A percentile compares a stretch with the other conserved stretches of the same genome.
phyloP scores from a whole-genome alignment of 805 yeast genomes.

The Metschnikowia noctiluminum region DNA sequence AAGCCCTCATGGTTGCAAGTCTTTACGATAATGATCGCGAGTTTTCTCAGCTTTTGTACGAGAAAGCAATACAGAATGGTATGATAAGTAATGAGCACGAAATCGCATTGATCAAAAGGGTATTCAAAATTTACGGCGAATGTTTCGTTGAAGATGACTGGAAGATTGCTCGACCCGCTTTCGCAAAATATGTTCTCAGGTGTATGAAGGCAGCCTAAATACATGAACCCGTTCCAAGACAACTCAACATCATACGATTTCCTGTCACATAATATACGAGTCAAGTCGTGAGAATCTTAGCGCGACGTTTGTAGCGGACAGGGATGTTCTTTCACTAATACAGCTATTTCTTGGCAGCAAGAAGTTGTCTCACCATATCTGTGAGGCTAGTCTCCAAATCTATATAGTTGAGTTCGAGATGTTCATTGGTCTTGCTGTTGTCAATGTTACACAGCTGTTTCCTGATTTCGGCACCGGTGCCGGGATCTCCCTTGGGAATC shows the following conservation, averaged over 20 bases:
- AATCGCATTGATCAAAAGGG: constrained; percentile 36
- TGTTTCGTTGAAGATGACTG: constrained; percentile 37
- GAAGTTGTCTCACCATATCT: constrained; percentile 44
- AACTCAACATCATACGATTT: no score
- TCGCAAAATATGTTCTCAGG: constrained; percentile 29
- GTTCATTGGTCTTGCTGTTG: constrained; percentile 31
- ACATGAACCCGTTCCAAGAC: background rate
- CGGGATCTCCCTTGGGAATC: constrained; percentile 43
- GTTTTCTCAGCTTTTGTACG: constrained; percentile 50
- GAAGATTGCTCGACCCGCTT: constrained; percentile 26
- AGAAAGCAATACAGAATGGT: constrained; percentile 41
- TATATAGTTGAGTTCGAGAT: constrained; percentile 39
- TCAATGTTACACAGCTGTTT: constrained; percentile 26
- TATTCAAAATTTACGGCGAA: constrained; percentile 51
- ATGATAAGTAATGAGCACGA: constrained; percentile 40
- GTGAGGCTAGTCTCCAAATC: constrained; percentile 37
- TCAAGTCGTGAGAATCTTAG: no score
- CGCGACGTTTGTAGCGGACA: no score
- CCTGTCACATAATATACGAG: no score
- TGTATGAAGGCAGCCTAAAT: constrained; percentile 6
- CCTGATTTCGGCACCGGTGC: constrained; percentile 26
- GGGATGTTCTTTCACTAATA: no score
- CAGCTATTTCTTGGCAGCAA: background rate
- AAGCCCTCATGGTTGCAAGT: constrained; percentile 43
- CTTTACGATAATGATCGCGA: constrained; percentile 48